Evolutionary conservation across 2,329 filamentous ascomycete genomes (phyloP).

Genomic region (Trichoderma sp.): DNA sequence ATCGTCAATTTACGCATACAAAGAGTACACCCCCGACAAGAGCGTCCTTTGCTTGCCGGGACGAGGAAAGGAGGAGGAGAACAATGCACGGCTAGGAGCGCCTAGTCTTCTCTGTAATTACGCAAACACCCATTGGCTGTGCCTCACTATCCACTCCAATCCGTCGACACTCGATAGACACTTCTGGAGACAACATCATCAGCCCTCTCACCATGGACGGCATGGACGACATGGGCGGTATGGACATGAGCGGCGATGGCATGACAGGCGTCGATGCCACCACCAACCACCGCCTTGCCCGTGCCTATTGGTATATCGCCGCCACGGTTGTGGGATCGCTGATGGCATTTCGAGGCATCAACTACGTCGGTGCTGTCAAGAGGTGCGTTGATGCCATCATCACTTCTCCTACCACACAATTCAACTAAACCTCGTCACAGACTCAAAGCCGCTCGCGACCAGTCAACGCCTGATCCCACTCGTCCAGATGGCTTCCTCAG

Average conservation of each 20-base stretch:
- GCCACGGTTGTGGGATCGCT: slow-evolving; percentile 52
- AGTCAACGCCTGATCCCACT: slow-evolving; percentile 54
- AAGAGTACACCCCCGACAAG: background rate
- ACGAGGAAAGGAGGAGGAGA: background rate
- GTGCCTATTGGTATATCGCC: slow-evolving; percentile 62
- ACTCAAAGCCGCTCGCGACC: slow-evolving; percentile 49
- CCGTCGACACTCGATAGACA: background rate
- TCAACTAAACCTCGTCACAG: slow-evolving; percentile 39
- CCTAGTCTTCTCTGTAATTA: background rate
- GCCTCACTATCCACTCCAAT: background rate
- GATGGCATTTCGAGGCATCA: slow-evolving; percentile 46
- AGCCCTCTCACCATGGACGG: slow-evolving; percentile 7
- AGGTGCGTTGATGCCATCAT: slow-evolving; percentile 41
- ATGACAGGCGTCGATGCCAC: slow-evolving; percentile 45
- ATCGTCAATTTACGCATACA: background rate
- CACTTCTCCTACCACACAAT: background rate
- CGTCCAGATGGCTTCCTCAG: slow-evolving; percentile 50
- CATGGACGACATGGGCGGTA: slow-evolving; percentile 35
- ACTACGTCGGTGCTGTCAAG: slow-evolving; percentile 46
- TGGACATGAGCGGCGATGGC: slow-evolving; percentile 36
- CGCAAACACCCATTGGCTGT: background rate
- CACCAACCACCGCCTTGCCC: slow-evolving; percentile 55
- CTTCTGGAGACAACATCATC: background rate
- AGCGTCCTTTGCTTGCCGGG: background rate
- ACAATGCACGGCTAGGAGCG: background rate